These are phyloP conservation scores for Phaffomyces opuntiae DNA, from an alignment of 805 yeast species.

Conservation along the genomic window DNA sequence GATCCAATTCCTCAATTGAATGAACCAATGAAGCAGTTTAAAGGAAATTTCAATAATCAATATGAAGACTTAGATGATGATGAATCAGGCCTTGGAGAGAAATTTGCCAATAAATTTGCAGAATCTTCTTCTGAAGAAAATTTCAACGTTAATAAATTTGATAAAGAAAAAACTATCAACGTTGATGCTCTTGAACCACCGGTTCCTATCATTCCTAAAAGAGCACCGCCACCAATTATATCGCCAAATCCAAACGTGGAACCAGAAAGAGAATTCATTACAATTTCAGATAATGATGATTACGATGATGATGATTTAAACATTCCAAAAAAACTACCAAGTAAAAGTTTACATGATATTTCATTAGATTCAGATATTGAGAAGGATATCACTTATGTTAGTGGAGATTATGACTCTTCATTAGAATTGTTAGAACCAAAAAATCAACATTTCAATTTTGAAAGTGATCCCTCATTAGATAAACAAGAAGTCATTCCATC, in stretches of 20 bases:
- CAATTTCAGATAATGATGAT: not conserved
- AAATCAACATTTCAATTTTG: slow-evolving; percentile 10
- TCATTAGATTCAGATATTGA: slow-evolving; percentile 8
- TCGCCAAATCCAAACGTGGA: not conserved
- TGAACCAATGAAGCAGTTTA: not conserved
- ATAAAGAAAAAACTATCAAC: no score
- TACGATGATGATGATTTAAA: not conserved
- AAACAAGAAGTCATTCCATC: not conserved
- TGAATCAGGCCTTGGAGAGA: not conserved
- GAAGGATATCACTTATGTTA: slow-evolving; percentile 9
- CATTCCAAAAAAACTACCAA: not conserved
- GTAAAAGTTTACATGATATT: not conserved
- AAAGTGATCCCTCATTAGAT: not conserved
- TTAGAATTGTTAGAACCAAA: slow-evolving; percentile 10
- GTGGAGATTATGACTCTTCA: slow-evolving; percentile 13
- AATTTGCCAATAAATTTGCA: not conserved
- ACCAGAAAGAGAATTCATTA: not conserved
- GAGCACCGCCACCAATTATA: slow-evolving; percentile 4
- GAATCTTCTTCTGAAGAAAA: not conserved
- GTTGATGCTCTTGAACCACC: not conserved
- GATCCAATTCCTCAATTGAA: not conserved
- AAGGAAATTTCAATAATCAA: not conserved
- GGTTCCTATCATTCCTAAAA: not conserved
- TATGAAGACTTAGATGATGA: not conserved
- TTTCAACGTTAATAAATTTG: not conserved